A percentile compares a stretch with the other conserved stretches of the same genome.
These are phyloP conservation scores for Lentinula sp. DNA, from an alignment of 768 basidiomycete species.

Conservation along the genomic window DNA sequence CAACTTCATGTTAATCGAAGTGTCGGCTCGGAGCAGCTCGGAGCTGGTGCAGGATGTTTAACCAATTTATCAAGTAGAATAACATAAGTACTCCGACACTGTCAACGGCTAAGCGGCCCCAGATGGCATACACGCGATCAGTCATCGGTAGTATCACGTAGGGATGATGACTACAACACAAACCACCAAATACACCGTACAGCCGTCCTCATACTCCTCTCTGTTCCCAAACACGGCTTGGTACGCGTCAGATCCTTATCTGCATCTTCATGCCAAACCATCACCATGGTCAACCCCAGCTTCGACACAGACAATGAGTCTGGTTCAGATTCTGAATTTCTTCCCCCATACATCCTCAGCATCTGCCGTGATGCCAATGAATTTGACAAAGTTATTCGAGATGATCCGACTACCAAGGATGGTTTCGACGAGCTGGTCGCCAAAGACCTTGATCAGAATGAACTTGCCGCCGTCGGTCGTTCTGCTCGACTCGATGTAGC, in stretches of 20 bases:
- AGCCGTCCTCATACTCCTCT: neutral
- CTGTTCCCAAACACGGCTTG: neutral
- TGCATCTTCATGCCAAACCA: neutral
- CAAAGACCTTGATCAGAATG: conserved; percentile 28
- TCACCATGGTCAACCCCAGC: neutral
- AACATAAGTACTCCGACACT: too few species aligned
- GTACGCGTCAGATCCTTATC: neutral
- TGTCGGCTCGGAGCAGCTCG: too few species aligned
- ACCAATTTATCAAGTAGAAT: too few species aligned
- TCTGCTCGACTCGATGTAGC: conserved; percentile 33
- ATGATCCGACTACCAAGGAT: neutral
- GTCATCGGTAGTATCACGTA: neutral
- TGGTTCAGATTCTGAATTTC: neutral
- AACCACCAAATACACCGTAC: neutral
- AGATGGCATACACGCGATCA: neutral
- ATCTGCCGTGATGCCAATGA: conserved; percentile 33
- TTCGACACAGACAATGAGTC: neutral
- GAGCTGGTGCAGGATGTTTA: too few species aligned
- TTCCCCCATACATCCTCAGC: conserved; percentile 15
- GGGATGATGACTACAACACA: neutral
- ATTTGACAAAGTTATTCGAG: conserved; percentile 27
- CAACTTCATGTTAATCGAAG: too few species aligned
- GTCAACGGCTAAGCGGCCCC: too few species aligned
- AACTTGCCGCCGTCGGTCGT: conserved; percentile 25
- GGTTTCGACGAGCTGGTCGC: conserved; percentile 37